phyloP scores from a whole-genome alignment of 2,329 filamentous ascomycete species.

The Alternaria novae-zelandiae region DNA sequence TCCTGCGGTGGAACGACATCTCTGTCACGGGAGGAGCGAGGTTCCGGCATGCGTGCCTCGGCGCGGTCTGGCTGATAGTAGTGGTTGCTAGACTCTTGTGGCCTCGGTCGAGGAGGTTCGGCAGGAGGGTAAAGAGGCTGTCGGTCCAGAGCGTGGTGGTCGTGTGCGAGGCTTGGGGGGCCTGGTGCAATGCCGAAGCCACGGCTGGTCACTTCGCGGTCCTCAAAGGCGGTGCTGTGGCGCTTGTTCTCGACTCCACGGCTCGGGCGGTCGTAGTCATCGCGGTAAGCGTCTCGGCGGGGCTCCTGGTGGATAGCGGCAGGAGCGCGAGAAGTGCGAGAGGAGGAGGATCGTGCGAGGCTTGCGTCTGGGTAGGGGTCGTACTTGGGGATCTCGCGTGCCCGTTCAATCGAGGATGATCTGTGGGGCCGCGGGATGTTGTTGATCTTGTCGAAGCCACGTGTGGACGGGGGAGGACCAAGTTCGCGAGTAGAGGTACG shows the following conservation, averaged over 20 bases:
- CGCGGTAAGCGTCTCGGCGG: slow-evolving; percentile 50
- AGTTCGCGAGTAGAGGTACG: slow-evolving; percentile 47
- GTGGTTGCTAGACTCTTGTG: slow-evolving; percentile 24
- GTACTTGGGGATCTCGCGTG: slow-evolving; percentile 43
- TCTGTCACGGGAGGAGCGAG: slow-evolving; percentile 30
- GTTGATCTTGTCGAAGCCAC: slow-evolving; percentile 74
- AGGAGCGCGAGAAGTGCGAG: slow-evolving; percentile 51
- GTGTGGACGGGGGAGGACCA: slow-evolving; percentile 69
- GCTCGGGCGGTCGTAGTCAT: slow-evolving; percentile 54
- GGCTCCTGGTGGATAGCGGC: slow-evolving; percentile 57
- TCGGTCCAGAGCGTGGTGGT: slow-evolving; percentile 50
- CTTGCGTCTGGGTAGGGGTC: slow-evolving; percentile 48
- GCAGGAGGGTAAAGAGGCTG: slow-evolving; percentile 34
- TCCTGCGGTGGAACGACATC: slow-evolving; percentile 26
- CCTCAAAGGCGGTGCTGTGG: slow-evolving; percentile 45
- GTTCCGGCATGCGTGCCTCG: slow-evolving; percentile 40
- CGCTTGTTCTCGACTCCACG: slow-evolving; percentile 50
- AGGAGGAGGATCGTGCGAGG: slow-evolving; percentile 44
- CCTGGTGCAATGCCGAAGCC: slow-evolving; percentile 55
- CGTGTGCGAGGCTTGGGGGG: slow-evolving; percentile 28
- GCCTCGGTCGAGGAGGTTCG: slow-evolving; percentile 22
- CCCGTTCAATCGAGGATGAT: slow-evolving; percentile 41
- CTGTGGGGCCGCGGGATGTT: slow-evolving; percentile 31
- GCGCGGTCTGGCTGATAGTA: slow-evolving; percentile 37
- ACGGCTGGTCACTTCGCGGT: slow-evolving; percentile 53